phyloP scores from a whole-genome alignment of 768 basidiomycete species.

The Gloeopeniophorella convolvens region DNA sequence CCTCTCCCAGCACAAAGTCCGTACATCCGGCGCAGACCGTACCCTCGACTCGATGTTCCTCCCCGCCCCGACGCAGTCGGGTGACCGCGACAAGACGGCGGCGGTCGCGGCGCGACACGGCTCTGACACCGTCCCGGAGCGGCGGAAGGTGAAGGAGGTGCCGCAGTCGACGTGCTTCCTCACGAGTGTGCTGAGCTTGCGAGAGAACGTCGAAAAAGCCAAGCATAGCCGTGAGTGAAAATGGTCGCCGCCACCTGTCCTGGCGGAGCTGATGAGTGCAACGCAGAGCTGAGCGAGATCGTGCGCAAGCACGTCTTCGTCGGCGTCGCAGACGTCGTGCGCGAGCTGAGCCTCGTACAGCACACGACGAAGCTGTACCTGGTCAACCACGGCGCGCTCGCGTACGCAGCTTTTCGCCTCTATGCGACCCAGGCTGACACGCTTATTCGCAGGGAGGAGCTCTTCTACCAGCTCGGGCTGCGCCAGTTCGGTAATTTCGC shows the following conservation, averaged over 20 bases:
- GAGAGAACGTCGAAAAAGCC: slow-evolving; percentile 49
- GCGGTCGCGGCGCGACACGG: not conserved
- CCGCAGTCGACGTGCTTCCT: slow-evolving; percentile 70
- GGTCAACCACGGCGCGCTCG: slow-evolving; percentile 76
- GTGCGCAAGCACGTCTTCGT: slow-evolving; percentile 86
- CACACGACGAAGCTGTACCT: slow-evolving; percentile 85
- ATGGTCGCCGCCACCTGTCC: not conserved
- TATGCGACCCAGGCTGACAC: not conserved
- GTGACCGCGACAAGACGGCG: slow-evolving; percentile 6
- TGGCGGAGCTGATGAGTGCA: not conserved
- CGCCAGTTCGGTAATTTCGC: slow-evolving; percentile 85
- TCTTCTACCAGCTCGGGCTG: slow-evolving; percentile 91
- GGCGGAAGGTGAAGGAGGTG: slow-evolving; percentile 14
- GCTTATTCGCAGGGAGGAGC: slow-evolving; percentile 64
- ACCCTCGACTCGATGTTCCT: slow-evolving; percentile 96
- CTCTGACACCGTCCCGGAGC: slow-evolving; percentile 9
- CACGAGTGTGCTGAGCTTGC: slow-evolving; percentile 63
- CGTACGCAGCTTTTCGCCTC: slow-evolving; percentile 46
- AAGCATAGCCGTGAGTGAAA: slow-evolving; percentile 60
- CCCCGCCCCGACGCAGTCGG: slow-evolving; percentile 41
- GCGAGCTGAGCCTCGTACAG: slow-evolving; percentile 78
- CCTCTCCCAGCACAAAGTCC: slow-evolving; percentile 83
- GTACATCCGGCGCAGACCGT: slow-evolving; percentile 79
- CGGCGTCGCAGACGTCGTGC: slow-evolving; percentile 74
- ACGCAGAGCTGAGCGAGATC: slow-evolving; percentile 75